Percentiles rank a stretch among this genome's conserved stretches.
phyloP scores from a whole-genome alignment of 2,329 filamentous ascomycete species.

The Alternaria longipes region DNA sequence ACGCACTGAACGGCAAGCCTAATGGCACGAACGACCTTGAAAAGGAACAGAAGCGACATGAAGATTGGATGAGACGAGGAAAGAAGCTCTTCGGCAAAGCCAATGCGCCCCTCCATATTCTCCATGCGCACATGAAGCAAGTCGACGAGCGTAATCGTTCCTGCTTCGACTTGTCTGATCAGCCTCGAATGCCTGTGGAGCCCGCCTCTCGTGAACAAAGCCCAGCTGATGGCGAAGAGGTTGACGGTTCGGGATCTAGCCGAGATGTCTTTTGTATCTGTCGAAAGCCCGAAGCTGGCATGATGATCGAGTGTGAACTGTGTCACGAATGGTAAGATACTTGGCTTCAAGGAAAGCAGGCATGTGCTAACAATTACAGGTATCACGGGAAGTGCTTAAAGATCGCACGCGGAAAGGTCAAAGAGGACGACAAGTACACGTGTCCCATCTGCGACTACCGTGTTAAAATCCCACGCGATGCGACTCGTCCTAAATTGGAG shows the following conservation, averaged over 20 bases:
- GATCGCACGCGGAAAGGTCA: constrained; percentile 96
- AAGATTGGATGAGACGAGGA: constrained; percentile 98
- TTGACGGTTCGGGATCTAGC: constrained; percentile 59
- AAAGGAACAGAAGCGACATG: constrained; percentile 91
- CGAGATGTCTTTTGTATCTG: constrained; percentile 97
- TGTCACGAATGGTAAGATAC: constrained; percentile 90
- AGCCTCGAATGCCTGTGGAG: constrained; percentile 88
- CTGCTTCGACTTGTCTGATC: constrained; percentile 92
- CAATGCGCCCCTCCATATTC: constrained; percentile 93
- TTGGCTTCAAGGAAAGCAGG: background rate
- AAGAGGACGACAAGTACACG: constrained; percentile 98
- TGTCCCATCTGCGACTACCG: constrained; percentile 98
- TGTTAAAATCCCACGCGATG: constrained; percentile 95
- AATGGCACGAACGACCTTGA: constrained; percentile 91
- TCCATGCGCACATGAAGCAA: constrained; percentile 93
- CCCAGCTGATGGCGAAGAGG: constrained; percentile 60
- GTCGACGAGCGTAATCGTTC: constrained; percentile 88
- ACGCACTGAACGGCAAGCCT: constrained; percentile 91
- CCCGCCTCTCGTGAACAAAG: constrained; percentile 85
- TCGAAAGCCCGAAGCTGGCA: constrained; percentile 88
- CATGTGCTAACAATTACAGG: constrained; percentile 61
- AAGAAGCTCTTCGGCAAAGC: constrained; percentile 99
- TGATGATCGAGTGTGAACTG: constrained; percentile 99
- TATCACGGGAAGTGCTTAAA: constrained; percentile 99
- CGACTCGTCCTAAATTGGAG: constrained; percentile 92